These are phyloP conservation scores for Mangifera indica DNA, from an alignment of 345 rosid genomes.

Conservation along the genomic window DNA sequence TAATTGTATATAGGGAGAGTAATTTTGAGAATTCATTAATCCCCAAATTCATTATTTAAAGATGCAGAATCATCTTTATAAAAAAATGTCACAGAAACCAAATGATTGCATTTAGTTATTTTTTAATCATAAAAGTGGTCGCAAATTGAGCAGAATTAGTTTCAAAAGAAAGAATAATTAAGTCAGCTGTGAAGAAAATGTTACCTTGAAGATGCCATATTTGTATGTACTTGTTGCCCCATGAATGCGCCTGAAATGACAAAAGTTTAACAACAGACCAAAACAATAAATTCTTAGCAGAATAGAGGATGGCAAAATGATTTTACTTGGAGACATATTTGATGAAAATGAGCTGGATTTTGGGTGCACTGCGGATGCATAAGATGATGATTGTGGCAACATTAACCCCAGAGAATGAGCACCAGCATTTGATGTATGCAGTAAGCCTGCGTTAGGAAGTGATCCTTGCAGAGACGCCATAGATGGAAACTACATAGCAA, in stretches of 20 bases:
- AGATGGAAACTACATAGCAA: constrained; percentile 45
- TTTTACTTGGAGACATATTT: constrained; percentile 39
- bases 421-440: constrained; percentile 27
- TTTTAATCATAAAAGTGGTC: neutral
- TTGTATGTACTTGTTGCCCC: constrained; percentile 41
- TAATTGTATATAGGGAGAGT: too few species aligned
- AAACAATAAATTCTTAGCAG: neutral
- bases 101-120: neutral
- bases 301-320: constrained; percentile 6
- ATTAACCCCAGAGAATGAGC: constrained; percentile 35
- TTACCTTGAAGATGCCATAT: constrained; percentile 45
- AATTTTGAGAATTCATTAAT: neutral
- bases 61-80: neutral
- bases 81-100: neutral
- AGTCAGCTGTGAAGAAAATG: constrained; percentile 13
- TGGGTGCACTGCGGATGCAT: constrained; percentile 25
- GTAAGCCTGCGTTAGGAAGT: constrained; percentile 28
- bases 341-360: constrained; percentile 36
- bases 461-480: constrained; percentile 39
- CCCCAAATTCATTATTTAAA: neutral
- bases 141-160: neutral
- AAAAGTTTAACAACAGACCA: constrained; percentile 4
- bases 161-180: neutral
- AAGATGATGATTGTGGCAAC: constrained; percentile 41
- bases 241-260: constrained; percentile 39